These are phyloP conservation scores for Dactylella cylindrospora DNA, from an alignment of 2,329 filamentous ascomycete genomes.

Conservation along the genomic window DNA sequence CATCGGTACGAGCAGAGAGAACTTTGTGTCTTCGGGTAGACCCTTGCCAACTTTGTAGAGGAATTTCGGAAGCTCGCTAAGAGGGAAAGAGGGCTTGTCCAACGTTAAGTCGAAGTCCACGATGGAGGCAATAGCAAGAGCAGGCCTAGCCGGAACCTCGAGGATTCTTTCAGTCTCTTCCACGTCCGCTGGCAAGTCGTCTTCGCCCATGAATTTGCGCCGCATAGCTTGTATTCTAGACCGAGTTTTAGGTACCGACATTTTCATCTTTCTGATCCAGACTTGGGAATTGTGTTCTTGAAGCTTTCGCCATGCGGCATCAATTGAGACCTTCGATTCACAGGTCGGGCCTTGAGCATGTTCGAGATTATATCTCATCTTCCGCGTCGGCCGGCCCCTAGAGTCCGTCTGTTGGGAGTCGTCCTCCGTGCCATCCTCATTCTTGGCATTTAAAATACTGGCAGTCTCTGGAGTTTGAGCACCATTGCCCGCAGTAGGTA, in stretches of 20 bases:
- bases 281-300: constrained; percentile 80
- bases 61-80: constrained; percentile 78
- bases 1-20: constrained; percentile 86
- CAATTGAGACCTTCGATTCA: constrained; percentile 69
- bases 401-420: constrained; percentile 25
- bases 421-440: constrained; percentile 5
- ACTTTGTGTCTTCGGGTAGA: constrained; percentile 88
- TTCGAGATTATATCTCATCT: constrained; percentile 74
- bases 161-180: constrained; percentile 83
- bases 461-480: constrained; percentile 28
- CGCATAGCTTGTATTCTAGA: constrained; percentile 77
- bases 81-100: constrained; percentile 89
- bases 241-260: constrained; percentile 57
- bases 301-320: constrained; percentile 74
- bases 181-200: constrained; percentile 76
- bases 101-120: constrained; percentile 81
- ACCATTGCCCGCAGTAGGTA: constrained; percentile 21
- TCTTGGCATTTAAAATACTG: constrained; percentile 20
- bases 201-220: constrained; percentile 75
- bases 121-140: constrained; percentile 75
- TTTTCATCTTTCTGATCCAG: constrained; percentile 80
- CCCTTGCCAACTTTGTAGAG: constrained; percentile 91
- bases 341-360: constrained; percentile 71
- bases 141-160: constrained; percentile 79
- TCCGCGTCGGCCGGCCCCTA: constrained; percentile 49